These are phyloP conservation scores for Schizosaccharomyces cryophilus DNA, from an alignment of 805 yeast species.

Conservation along the genomic window DNA sequence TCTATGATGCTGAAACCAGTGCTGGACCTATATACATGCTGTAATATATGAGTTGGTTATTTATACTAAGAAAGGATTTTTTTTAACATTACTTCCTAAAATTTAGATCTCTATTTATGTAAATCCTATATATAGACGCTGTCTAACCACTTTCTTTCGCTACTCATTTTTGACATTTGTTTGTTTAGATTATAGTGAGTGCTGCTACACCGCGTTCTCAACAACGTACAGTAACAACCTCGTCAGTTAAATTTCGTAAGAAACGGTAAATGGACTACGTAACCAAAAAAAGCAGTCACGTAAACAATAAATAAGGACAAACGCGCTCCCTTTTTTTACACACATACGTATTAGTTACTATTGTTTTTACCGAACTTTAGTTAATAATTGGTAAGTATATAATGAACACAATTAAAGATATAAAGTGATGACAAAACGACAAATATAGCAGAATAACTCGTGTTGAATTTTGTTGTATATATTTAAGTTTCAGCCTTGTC, in stretches of 20 bases:
- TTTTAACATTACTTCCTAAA: background rate
- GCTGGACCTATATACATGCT: slow-evolving; percentile 55
- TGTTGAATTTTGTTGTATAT: background rate
- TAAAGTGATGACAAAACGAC: background rate
- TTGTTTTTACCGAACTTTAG: too few relatives aligned
- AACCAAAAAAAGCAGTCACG: background rate
- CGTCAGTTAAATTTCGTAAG: too few relatives aligned
- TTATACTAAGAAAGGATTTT: too few relatives aligned
- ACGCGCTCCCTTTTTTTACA: too few relatives aligned
- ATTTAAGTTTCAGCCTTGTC: slow-evolving; percentile 2
- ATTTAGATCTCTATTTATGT: too few relatives aligned
- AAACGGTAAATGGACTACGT: background rate
- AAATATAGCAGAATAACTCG: background rate
- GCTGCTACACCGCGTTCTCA: too few relatives aligned
- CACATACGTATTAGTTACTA: too few relatives aligned
- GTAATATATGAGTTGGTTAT: slow-evolving; percentile 8
- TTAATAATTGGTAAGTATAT: background rate
- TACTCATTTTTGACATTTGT: background rate
- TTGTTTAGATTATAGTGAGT: background rate
- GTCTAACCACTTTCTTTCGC: background rate
- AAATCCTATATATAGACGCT: too few relatives aligned
- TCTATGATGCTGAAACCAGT: slow-evolving; percentile 46
- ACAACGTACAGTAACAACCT: too few relatives aligned
- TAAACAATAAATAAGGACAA: background rate
- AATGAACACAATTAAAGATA: background rate